Conservation (phyloP, 176 grass and related monocot genomes). For the Musa itinerans region DNA sequence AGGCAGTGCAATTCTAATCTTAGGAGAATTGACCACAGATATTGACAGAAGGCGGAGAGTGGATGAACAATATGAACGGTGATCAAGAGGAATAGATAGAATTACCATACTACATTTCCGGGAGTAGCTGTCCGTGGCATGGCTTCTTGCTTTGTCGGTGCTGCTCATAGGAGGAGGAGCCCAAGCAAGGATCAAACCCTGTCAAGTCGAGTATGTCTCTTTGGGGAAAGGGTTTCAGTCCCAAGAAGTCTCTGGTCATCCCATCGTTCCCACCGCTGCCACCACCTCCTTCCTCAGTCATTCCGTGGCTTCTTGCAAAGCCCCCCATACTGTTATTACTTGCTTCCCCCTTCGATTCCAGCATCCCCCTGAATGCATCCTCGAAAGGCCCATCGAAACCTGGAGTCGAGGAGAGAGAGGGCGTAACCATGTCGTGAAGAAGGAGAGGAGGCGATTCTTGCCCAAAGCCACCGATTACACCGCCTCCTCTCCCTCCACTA, state of each 20-base stretch:
- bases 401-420: not conserved
- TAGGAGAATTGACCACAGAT: too few relatives aligned
- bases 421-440: constrained; percentile 31
- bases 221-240: constrained; percentile 55
- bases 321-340: not conserved
- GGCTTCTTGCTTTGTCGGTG: constrained; percentile 46
- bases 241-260: constrained; percentile 84
- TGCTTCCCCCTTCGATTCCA: constrained; percentile 9
- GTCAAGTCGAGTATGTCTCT: constrained; percentile 72
- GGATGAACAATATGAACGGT: too few relatives aligned
- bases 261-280: constrained; percentile 16
- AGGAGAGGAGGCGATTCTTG: constrained; percentile 6
- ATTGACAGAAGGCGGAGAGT: too few relatives aligned
- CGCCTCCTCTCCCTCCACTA: not conserved
- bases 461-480: not conserved
- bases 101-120: not conserved
- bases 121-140: constrained; percentile 28
- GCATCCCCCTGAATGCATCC: constrained; percentile 11
- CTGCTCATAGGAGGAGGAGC: constrained; percentile 49
- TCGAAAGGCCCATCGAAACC: constrained; percentile 16
- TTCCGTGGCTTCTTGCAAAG: constrained; percentile 21
- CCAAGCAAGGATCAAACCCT: constrained; percentile 59
- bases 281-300: constrained; percentile 27
- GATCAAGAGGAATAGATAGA: not conserved
- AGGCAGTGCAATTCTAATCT: too few relatives aligned